Percentiles rank a stretch among this genome's conserved stretches.
phyloP scores from a whole-genome alignment of 768 basidiomycete genomes.

The Lactarius sp. region DNA sequence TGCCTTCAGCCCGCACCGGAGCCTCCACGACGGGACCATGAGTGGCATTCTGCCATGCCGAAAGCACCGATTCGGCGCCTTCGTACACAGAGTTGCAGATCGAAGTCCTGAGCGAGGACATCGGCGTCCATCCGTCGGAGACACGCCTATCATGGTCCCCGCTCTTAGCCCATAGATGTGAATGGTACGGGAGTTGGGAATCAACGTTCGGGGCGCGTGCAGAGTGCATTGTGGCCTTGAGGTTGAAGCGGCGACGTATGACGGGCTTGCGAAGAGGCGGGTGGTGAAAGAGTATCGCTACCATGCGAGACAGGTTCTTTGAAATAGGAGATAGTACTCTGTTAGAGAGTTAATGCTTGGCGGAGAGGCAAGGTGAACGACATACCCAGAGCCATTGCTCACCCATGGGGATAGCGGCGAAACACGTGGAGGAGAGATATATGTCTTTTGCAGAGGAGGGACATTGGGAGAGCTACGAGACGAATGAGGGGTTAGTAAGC shows the following conservation, averaged over 20 bases:
- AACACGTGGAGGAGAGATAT: conserved; percentile 9
- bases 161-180: background rate
- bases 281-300: background rate
- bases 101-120: background rate
- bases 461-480: background rate
- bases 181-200: background rate
- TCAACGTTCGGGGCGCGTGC: background rate
- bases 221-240: background rate
- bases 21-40: background rate
- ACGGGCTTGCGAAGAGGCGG: conserved; percentile 4
- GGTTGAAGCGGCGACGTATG: background rate
- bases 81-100: background rate
- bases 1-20: background rate
- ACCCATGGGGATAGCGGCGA: background rate
- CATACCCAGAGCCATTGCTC: conserved; percentile 4
- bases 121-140: background rate
- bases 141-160: background rate
- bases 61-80: background rate
- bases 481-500: background rate
- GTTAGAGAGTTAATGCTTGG: conserved; percentile 8
- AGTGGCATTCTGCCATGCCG: background rate
- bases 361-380: background rate
- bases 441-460: conserved; percentile 2
- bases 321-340: background rate
- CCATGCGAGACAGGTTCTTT: conserved; percentile 17